These are phyloP conservation scores for Nannizziopsis arthrosporioides DNA, from an alignment of 2,329 filamentous ascomycete genomes.

Conservation along the genomic window DNA sequence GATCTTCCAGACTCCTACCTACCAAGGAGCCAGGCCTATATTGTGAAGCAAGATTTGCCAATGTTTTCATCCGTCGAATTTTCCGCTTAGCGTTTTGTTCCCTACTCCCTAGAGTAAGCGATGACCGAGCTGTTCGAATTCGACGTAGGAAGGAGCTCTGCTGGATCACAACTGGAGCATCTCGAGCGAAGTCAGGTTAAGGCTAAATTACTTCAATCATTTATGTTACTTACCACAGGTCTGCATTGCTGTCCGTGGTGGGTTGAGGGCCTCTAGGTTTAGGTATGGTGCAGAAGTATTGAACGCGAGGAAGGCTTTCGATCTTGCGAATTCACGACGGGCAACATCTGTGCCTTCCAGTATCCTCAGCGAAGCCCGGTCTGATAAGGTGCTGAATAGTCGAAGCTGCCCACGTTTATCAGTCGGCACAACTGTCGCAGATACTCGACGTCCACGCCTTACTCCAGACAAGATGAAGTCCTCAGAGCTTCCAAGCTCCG, in stretches of 20 bases:
- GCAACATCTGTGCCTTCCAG: conserved; percentile 18
- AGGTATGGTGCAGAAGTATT: conserved; percentile 18
- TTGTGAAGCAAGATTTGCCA: conserved; percentile 24
- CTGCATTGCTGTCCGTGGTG: background rate
- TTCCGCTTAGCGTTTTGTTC: conserved; percentile 15
- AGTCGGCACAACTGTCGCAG: conserved; percentile 11
- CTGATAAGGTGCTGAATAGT: conserved; percentile 17
- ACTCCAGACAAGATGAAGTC: background rate
- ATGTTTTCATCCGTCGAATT: conserved; percentile 32
- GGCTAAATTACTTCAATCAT: background rate
- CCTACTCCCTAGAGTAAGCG: conserved; percentile 19
- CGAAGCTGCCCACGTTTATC: conserved; percentile 9
- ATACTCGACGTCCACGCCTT: background rate
- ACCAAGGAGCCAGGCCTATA: conserved; percentile 25
- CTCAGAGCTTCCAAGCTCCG: conserved; percentile 1
- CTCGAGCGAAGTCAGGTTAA: background rate
- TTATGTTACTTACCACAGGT: background rate
- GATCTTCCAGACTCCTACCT: conserved; percentile 30
- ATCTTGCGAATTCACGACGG: conserved; percentile 16
- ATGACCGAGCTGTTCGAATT: conserved; percentile 29
- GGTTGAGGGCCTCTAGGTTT: conserved; percentile 3
- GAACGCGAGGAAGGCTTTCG: conserved; percentile 18
- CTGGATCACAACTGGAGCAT: background rate
- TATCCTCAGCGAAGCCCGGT: conserved; percentile 17
- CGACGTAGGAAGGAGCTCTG: conserved; percentile 17